Conservation (phyloP, 345 rosid genomes). For the Geranium rotundifolium region DNA sequence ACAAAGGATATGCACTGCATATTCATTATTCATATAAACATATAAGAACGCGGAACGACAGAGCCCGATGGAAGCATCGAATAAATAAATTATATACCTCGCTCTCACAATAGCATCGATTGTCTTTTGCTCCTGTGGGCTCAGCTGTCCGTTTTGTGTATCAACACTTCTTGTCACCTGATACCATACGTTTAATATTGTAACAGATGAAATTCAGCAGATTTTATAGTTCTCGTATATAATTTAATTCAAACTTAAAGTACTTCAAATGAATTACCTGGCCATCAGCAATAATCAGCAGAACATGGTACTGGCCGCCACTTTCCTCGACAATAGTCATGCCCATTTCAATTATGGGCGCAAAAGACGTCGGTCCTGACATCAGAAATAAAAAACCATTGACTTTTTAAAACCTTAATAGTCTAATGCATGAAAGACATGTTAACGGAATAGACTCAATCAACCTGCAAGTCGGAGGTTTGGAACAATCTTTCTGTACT, state of each 20-base stretch:
- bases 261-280: constrained; percentile 24
- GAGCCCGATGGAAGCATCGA: too few species aligned
- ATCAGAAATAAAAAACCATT: constrained; percentile 3
- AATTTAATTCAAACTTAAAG: not conserved
- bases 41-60: too few species aligned
- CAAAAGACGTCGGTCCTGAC: constrained; percentile 44
- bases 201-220: too few species aligned
- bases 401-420: not conserved
- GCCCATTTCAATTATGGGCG: constrained; percentile 40
- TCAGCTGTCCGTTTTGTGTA: constrained; percentile 25
- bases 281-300: constrained; percentile 42
- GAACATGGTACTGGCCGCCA: constrained; percentile 39
- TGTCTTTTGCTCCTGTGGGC: constrained; percentile 37
- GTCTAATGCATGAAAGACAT: not conserved
- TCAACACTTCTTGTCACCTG: constrained; percentile 44
- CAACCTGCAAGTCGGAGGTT: constrained; percentile 74
- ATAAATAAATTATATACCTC: constrained; percentile 12
- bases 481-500: constrained; percentile 72
- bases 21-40: not conserved
- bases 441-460: not conserved
- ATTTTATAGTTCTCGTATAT: too few species aligned
- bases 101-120: constrained; percentile 42
- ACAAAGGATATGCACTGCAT: constrained; percentile 32
- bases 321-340: constrained; percentile 38
- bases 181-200: not conserved